Evolutionary conservation across 768 basidiomycete genomes (phyloP).

Genomic region (Aureoboletus auriporus): DNA sequence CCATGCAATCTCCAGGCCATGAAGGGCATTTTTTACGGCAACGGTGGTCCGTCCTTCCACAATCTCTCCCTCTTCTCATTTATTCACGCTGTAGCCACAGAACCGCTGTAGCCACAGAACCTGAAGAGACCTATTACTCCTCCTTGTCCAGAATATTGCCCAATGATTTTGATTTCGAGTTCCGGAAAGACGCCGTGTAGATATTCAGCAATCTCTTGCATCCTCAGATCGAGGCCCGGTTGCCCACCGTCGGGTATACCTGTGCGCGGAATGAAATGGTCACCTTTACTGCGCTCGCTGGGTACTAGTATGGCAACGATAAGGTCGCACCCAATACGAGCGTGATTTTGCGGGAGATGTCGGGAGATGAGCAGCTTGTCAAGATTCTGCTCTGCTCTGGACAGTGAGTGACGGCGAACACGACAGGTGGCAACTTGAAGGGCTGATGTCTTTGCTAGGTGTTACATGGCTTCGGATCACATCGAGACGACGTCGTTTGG

Average conservation of each 20-base stretch:
- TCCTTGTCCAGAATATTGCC: no score
- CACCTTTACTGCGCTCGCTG: slow-evolving; percentile 80
- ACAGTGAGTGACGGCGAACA: no score
- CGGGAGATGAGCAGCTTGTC: slow-evolving; percentile 85
- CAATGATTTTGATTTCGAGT: no score
- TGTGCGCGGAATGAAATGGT: slow-evolving; percentile 69
- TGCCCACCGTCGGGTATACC: slow-evolving; percentile 94
- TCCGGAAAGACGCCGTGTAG: slow-evolving; percentile 80
- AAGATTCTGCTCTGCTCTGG: slow-evolving; percentile 91
- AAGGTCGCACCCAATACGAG: slow-evolving; percentile 96
- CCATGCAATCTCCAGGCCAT: no score
- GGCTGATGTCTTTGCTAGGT: no score
- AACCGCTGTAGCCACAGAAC: slow-evolving; percentile 95
- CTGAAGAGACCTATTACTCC: slow-evolving; percentile 93
- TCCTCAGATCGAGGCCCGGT: slow-evolving; percentile 88
- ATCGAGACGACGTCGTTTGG: slow-evolving; percentile 98
- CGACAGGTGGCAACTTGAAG: no score
- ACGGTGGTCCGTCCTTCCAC: no score
- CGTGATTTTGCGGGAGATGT: slow-evolving; percentile 96
- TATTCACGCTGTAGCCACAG: no score
- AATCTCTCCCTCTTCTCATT: no score
- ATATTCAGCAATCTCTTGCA: slow-evolving; percentile 87
- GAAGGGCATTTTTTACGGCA: no score
- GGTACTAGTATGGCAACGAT: slow-evolving; percentile 94
- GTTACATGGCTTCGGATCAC: slow-evolving; percentile 93